A percentile compares a stretch with the other conserved stretches of the same genome.
Conservation (phyloP, 2,329 filamentous ascomycete genomes). For the Cryphonectria radicalis region DNA sequence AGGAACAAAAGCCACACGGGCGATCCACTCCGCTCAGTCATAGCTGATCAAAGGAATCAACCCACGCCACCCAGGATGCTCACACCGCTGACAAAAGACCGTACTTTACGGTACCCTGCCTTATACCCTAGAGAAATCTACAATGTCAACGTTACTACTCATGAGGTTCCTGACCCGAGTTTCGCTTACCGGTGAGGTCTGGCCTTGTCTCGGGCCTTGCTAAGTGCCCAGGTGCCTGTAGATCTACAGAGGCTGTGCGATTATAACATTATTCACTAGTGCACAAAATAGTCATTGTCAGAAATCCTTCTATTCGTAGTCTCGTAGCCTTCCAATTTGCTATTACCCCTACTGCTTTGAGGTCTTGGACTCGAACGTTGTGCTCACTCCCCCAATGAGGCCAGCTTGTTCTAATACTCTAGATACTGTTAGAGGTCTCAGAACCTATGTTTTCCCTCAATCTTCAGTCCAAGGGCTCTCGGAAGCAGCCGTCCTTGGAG, state of each 20-base stretch:
- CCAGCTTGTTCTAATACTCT: background rate
- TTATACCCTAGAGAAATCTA: background rate
- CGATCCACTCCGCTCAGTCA: background rate
- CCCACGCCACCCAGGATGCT: background rate
- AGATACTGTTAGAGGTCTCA: background rate
- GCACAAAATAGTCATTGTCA: background rate
- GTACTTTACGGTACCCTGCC: background rate
- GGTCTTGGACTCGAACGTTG: background rate
- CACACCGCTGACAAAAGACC: background rate
- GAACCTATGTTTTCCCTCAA: no score
- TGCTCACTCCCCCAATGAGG: background rate
- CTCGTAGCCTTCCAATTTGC: background rate
- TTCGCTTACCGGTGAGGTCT: background rate
- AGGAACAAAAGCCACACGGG: background rate
- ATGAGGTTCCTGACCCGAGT: background rate
- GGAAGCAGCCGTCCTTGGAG: background rate
- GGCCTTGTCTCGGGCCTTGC: background rate
- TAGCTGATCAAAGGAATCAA: background rate
- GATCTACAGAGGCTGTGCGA: constrained; percentile 1
- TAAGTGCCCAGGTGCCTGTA: background rate
- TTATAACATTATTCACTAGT: background rate
- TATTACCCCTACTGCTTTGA: background rate
- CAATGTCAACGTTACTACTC: background rate
- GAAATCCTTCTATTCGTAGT: background rate
- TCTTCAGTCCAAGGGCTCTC: background rate